Percentiles rank a stretch among this genome's conserved stretches.
Evolutionary conservation across 2,329 filamentous ascomycete genomes (phyloP).

Genomic region (Colletotrichum cereale): DNA sequence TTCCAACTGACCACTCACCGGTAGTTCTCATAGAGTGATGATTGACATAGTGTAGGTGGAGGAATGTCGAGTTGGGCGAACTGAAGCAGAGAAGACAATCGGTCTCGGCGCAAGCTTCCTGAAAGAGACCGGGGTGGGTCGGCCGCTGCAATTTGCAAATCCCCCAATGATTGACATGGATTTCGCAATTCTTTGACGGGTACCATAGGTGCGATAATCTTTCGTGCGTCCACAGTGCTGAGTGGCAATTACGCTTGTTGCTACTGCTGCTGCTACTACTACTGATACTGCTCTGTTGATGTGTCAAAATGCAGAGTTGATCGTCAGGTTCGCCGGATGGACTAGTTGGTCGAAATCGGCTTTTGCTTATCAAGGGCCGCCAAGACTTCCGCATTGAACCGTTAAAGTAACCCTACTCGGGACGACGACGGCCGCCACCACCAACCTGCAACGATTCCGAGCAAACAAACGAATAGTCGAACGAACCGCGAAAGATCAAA

Average conservation of each 20-base stretch:
- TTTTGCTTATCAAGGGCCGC: background rate
- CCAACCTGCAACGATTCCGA: conserved; percentile 26
- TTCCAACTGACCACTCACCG: background rate
- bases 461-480: background rate
- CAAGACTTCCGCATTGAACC: background rate
- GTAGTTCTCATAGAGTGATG: background rate
- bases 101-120: background rate
- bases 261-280: background rate
- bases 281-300: too few relatives aligned
- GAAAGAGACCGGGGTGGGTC: background rate
- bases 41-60: conserved; percentile 18
- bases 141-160: conserved; percentile 14
- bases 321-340: background rate
- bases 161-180: background rate
- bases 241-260: background rate
- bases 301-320: background rate
- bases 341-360: background rate
- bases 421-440: background rate
- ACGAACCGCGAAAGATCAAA: conserved; percentile 14
- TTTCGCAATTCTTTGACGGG: conserved; percentile 12
- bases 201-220: background rate
- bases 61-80: conserved; percentile 24
- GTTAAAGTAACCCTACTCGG: conserved; percentile 11
- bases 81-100: background rate
- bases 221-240: background rate